Base-by-base conservation (phyloP, 768 basidiomycete species). In the Favolaschia claudopus region DNA sequence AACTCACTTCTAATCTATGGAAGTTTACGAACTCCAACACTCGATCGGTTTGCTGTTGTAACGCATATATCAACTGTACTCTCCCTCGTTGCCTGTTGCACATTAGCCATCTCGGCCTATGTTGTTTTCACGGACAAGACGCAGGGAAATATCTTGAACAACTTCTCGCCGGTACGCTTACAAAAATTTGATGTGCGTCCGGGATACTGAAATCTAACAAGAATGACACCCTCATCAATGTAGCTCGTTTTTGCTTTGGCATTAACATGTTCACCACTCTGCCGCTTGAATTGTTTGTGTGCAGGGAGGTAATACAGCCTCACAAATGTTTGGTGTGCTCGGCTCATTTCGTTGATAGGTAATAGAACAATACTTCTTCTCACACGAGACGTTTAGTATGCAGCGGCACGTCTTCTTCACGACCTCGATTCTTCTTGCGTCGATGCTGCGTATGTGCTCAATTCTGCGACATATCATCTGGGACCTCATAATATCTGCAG, bases 181-280 rank as follows among this genome's bases (percentile, higher is more conserved):
- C 39, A n/a, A 43, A 29, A 50, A 38, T 36, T 27, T 31, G 15
- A 19, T 55, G 19, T 36, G 13, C 24, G 20, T 13, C 8, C 38
- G 39, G 40, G 7, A 29, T 27, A 17, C 52, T 54, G 25, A 54
- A 58, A 19, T 9, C 29, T 43, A 48, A 54, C 9, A 67, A 92
- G 87, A 81, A 83, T 62, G 93, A 96, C 68, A 85, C 88, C n/a
- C 67, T 98, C 55, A 97, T 99, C 77, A 99, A 99, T 69, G 80
- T 99, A 48, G 97, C 97, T 3, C 85, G 97, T 15, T 93, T 97
- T 65, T 95, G 92, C 69, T 95, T 96, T 69, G 95, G 95, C 12
- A 72, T 95, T 63, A 97, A 96, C 74, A 99, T 99, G 97, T 97
- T 98, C 68, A 96, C 96, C 1, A 99, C 97, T 0, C 85, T 98